Base-by-base conservation (phyloP, 2,329 filamentous ascomycete genomes). In the Aspergillus terreus region DNA sequence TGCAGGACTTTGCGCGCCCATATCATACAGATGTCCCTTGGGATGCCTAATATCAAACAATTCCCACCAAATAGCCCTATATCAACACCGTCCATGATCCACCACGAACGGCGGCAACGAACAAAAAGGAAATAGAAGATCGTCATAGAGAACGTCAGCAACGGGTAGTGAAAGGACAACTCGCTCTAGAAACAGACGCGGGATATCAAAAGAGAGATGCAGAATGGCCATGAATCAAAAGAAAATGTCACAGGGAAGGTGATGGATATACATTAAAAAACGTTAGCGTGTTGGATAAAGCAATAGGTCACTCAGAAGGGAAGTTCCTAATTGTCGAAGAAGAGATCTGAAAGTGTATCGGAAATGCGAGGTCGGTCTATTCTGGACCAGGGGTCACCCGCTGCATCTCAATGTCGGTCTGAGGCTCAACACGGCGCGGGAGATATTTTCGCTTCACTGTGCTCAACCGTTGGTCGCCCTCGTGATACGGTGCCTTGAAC, bases 391-490 rank as follows among this genome's bases (percentile, higher is more conserved):
- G 57, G 49, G 61, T 55, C 32, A 87, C 82, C 55, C 79, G 75
- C 65, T 90, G 84, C 86, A 95, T 86, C 70, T 95, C 90, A 63
- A 92, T 77, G 57, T 77, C 74, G 62, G 78, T 71, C 68, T 83
- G 75, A 68, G 80, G 67, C 62, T 79, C 71, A 41, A 72, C 63
- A 59, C 80, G 65, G 47, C 75, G 76, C 23, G 76, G 73, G 14
- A 73, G 72, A 56, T 76, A 74, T 60, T 79, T 80, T 54, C 76
- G 76, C 65, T 76, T 82, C 56, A 79, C 76, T 49, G 76, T 71
- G 6, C 86, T 88, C 54, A 96, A 84, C 23, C 94, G 83, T 72
- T 95, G 89, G 69, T 97, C 94, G 6, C 94, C 94, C 55, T 85
- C 80, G 56, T 84, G 76, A 62, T 94, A 92, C 49, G 76, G 75